Evolutionary conservation across 1,284 basidiomycete species (phyloP).

Genomic region (Taiwanofungus camphoratus): DNA sequence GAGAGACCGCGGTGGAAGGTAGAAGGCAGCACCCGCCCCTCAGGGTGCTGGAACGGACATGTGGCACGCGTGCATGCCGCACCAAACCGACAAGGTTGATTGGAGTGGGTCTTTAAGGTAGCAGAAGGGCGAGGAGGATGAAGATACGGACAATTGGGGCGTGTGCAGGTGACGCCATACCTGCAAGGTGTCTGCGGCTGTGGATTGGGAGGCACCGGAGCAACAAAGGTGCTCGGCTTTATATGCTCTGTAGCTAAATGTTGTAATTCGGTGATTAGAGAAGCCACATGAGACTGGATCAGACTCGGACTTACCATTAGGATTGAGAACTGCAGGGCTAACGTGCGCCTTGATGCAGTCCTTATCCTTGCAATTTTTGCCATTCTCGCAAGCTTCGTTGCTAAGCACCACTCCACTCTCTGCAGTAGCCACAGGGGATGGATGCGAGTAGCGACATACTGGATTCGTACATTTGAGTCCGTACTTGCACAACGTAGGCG

Average conservation of each 20-base stretch:
- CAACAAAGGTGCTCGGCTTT: constrained; percentile 29
- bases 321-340: constrained; percentile 73
- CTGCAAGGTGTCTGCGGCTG: constrained; percentile 52
- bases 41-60: constrained; percentile 76
- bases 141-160: constrained; percentile 69
- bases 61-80: constrained; percentile 70
- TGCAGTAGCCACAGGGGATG: constrained; percentile 84
- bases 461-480: constrained; percentile 84
- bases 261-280: constrained; percentile 6
- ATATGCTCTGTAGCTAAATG: constrained; percentile 37
- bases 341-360: constrained; percentile 88
- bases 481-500: constrained; percentile 88
- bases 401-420: constrained; percentile 92
- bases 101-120: constrained; percentile 29
- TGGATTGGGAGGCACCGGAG: constrained; percentile 18
- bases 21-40: constrained; percentile 69
- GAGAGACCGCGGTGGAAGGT: constrained; percentile 74
- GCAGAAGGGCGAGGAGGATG: constrained; percentile 36
- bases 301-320: constrained; percentile 39
- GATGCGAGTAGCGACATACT: constrained; percentile 84
- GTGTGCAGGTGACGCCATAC: constrained; percentile 70
- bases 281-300: neutral
- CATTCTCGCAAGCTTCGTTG: constrained; percentile 83
- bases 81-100: constrained; percentile 67
- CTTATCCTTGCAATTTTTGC: constrained; percentile 82